Base-by-base conservation (phyloP, 83 land plant genomes). In the Larix sibirica region DNA sequence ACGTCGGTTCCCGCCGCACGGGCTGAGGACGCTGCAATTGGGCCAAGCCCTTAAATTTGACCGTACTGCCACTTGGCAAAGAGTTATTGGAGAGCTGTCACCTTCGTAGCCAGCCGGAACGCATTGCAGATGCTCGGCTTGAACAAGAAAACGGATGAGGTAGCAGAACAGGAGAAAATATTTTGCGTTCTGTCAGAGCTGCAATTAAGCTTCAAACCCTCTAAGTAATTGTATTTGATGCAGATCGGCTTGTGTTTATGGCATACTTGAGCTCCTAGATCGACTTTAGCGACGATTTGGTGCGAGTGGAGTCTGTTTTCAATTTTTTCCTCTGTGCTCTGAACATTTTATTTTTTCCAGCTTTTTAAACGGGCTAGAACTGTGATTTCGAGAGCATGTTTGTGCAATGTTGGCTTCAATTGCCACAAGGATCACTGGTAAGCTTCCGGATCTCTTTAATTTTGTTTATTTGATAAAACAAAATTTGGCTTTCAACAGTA, bases 1-100 rank as follows among this genome's bases (percentile, higher is more conserved):
- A 12, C 40, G 77, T 50, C 77, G 56, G 77, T 73, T 73, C 21
- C 54, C 77, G 24, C 38, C 56, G 77, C 77, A 73, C 77, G 77
- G 77, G 56, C 77, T 73, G 23, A 50, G 77, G 44, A 50, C 77
- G 77, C 77, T 20, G 56, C 23, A 42, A 73, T 36, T 70, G 47
- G 75, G 5, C 50, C 20, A 16, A 33, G 16, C 17, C 4, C 20
- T 67, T 23, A 17, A 67, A 67, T 28, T 16, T 21, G 71, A 18
- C 17, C 40, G 75, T 70, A 36, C 50, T 12, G 4, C 47, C 47
- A 38, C 77, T n/a, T 70, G 75, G 75, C 47, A 40, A 7, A 36
- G 75, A 4, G 6, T 18, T 18, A 70, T 70, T 70, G 40, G 50
- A 36, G 38, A 36, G 18, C n/a, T 18, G 75, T 70, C 75, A 14